Evolutionary conservation across 805 yeast species (phyloP), one percentile per base, ranked within the genome.

Genomic region (Suhomyces kilbournensis): DNA sequence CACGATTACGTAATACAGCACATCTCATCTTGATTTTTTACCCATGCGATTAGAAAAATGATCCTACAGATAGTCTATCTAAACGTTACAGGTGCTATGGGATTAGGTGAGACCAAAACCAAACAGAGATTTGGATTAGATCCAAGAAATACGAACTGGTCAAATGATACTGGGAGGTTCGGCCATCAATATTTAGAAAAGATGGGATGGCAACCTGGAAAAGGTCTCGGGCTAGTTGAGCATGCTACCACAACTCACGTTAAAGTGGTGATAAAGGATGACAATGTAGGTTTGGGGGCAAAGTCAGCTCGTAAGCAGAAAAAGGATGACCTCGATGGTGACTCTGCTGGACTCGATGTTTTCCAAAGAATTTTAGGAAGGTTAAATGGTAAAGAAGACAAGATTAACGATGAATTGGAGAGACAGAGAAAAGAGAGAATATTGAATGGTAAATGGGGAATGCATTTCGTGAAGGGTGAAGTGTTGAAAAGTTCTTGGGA

Each of bases 71-170:
- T 32, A 26, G 19, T 34, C 25, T 26, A 46, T 6, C 17, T n/a
- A 19, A 38, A 17, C 40, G 40, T 14, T 30, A 19, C 39, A 53
- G 23, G n/a, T 3, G 23, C 23, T 23, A 88, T 88, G 96, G 94
- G 96, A 48, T 79, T 88, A 63, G 93, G 93, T 44, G 97, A 89
- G 9, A 78, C 86, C 5, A 86, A 84, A 64, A 82, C 79, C 10
- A 90, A 88, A 63, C 96, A 88, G 62, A 80, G 94, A 63, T 86
- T 92, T 66, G 97, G 98, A 9, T 71, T 79, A 35, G 99, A 93
- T 71, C 99, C 99, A 15, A 77, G 98, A 64, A 93, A 93, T 64
- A 92, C 97, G 1, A 81, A 84, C 55, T 93, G 99, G 99, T 86
- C 97, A 23, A 90, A 90, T 64, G 89, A 90, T 61, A 83, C 86